Evolutionary conservation across 768 basidiomycete genomes (phyloP), one percentile per base, ranked within the genome.

Genomic region (Sporobolomyces phaffii): DNA sequence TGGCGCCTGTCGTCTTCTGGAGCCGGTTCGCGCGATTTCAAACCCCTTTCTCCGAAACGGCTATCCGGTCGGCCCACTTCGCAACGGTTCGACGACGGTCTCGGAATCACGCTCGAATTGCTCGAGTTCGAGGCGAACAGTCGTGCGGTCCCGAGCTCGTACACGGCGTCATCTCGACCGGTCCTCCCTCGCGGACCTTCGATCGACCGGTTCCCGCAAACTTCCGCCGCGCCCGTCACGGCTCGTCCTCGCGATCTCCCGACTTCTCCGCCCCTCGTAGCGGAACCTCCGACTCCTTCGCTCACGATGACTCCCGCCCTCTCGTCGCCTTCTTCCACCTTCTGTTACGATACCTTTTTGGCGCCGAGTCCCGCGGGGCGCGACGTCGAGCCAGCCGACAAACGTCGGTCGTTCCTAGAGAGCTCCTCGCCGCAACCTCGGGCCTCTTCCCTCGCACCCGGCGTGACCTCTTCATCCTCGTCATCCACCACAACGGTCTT

Each of bases 1-100:
- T 64, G 67, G 57, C 48, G 58, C 10, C 28, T 64, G 8, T 54
- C 56, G 40, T 20, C 31, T 5, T 28, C 50, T 3, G 41, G 41
- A 8, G 31, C 56, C 28, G 56, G 58, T 13, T 45, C 49, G n/a
- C 58, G 38, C 64, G 64, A 65, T n/a, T 52, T 60, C 31, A 65
- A 59, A 28, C 58, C 59, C 6, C 24, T 58, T 17, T 45, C 56
- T 15, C 56, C 56, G 22, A 58, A 58, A 24, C 56, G 34, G 14
- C 41, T 41, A 11, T 6, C 50, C 17, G 15, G 17, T 10, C 47
- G 48, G 20, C 47, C 59, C 5, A 61, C 18, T 18, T 41, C 60
- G 13, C 60, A 56, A 38, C 47, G 60, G 3, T 48, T 26, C 56
- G 58, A 64, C 62, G 58, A 48, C 31, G 62, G 59, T 17, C 53